These are phyloP conservation scores for Chrysopogon serrulatus DNA, from an alignment of 176 grass and related monocot species.

Conservation along the genomic window DNA sequence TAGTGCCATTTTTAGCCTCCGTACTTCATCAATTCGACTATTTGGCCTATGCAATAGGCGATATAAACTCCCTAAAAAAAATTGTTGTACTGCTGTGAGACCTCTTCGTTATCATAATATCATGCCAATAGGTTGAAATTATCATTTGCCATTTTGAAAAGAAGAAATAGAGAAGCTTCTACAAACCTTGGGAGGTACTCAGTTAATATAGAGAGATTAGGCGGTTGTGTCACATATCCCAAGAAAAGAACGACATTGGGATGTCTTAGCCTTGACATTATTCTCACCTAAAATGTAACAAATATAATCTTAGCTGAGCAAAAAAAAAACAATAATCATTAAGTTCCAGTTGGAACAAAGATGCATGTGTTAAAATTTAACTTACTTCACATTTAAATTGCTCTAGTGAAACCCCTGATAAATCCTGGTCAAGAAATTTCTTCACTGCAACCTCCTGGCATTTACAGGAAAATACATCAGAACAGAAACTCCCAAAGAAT, in stretches of 20 bases:
- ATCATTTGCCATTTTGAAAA: background rate
- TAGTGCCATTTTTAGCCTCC: conserved; percentile 90
- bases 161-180: conserved; percentile 10
- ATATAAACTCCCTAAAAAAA: conserved; percentile 77
- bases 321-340: conserved; percentile 4
- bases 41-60: conserved; percentile 92
- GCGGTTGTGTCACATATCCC: conserved; percentile 90
- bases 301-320: conserved; percentile 27
- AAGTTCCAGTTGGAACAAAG: conserved; percentile 2
- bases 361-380: conserved; percentile 9
- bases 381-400: conserved; percentile 99
- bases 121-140: conserved; percentile 4
- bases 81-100: conserved; percentile 1
- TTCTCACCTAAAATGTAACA: conserved; percentile 62
- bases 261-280: conserved; percentile 94
- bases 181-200: conserved; percentile 94
- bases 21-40: conserved; percentile 74
- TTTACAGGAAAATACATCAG: conserved; percentile 15
- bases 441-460: conserved; percentile 97
- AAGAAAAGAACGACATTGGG: conserved; percentile 99
- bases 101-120: background rate
- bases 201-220: conserved; percentile 97
- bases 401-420: conserved; percentile 81
- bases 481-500: conserved; percentile 11
- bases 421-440: conserved; percentile 97